Evolutionary conservation across 345 rosid genomes (phyloP), one percentile per base, ranked within the genome.

Genomic region (Lenwebbia sp.): DNA sequence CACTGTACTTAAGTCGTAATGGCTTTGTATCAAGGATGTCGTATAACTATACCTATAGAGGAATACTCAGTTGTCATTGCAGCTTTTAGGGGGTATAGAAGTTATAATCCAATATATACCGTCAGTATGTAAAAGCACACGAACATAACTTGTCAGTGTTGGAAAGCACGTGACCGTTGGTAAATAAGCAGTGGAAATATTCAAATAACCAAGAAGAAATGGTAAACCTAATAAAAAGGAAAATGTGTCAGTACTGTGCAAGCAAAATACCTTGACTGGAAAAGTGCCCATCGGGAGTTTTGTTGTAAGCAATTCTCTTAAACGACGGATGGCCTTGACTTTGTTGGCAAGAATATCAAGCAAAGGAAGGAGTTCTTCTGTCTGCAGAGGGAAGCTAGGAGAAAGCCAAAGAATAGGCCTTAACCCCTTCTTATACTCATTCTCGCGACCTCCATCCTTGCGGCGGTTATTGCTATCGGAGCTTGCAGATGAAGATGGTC

Each of bases 281-380:
- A 97, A 97, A 37, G 99, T 94, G 86, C 99, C 99, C 81, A 88
- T 49, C 0, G 99, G 99, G 88, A 97, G 99, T 89, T 96, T 97
- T 85, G 99, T 96, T 11, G 99, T 96, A 49, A 97, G 95, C 87
- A 97, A 91, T 86, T 97, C 99, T 88, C 99, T 94, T 50, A 97
- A 92, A 22, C 99, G 98, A 84, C 99, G 99, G 83, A 97, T 95
- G 6, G 99, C 99, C 88, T 97, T 97, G 82, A 97, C 99, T 90
- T 97, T 97, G 92, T 93, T 97, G 47, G 99, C 99, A 30, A 97
- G 96, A 91, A 97, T 97, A 90, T 96, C 99, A 49, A 97, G 99
- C 92, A 97, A 88, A 19, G 99, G 99, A 89, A 97, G 93, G 58
- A 97, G 93, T 90, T 97, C 99, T 88, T 96, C 99, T 3, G 98